Conservation (phyloP, 164 flowering plant genomes). For the Aristolochia fimbriata region DNA sequence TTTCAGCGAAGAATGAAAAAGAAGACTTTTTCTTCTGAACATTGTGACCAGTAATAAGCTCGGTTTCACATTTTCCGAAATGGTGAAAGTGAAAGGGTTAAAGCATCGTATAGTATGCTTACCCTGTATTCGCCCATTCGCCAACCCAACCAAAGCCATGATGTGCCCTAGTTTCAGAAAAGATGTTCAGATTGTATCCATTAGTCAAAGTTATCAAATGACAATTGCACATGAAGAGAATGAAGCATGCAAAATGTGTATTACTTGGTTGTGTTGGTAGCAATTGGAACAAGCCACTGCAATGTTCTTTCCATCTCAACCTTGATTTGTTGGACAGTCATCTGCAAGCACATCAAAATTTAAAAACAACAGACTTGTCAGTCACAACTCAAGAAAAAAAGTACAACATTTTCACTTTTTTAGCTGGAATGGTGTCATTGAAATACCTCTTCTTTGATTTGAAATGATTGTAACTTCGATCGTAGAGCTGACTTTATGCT, state of each 20-base stretch:
- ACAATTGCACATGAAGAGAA: not conserved
- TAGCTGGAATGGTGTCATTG: not conserved
- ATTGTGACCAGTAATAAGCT: not conserved
- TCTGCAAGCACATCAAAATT: constrained; percentile 34
- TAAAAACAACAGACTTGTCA: too few species aligned
- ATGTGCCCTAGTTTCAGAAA: constrained; percentile 58
- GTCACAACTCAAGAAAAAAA: too few species aligned
- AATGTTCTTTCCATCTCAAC: constrained; percentile 96
- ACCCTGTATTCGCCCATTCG: constrained; percentile 99
- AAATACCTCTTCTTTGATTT: constrained; percentile 44
- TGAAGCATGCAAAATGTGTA: not conserved
- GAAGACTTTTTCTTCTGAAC: too few species aligned
- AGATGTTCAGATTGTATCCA: constrained; percentile 2
- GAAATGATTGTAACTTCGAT: constrained; percentile 37
- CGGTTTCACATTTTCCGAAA: not conserved
- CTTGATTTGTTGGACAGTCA: constrained; percentile 72
- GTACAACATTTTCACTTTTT: too few species aligned
- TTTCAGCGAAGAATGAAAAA: too few species aligned
- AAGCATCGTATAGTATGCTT: constrained; percentile 11
- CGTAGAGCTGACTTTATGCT: constrained; percentile 41
- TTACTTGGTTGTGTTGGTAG: constrained; percentile 93
- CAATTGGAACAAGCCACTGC: constrained; percentile 98
- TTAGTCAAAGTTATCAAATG: too few species aligned
- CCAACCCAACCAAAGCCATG: constrained; percentile 99
- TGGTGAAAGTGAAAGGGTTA: not conserved